phyloP scores from a whole-genome alignment of 257 asterid species.

The Solanum phureja region DNA sequence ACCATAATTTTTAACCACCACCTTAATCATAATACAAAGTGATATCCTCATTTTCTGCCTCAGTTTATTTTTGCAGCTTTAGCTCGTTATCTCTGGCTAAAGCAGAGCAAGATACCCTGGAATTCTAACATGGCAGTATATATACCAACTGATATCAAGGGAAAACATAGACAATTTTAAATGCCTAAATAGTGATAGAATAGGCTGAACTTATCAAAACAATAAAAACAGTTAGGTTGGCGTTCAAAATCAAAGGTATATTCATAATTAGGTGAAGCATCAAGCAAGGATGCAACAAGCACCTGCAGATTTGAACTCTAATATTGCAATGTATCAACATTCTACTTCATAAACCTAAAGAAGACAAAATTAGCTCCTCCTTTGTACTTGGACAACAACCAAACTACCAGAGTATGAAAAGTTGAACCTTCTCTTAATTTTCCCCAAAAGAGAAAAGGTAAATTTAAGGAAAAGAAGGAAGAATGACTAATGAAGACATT shows the following conservation, averaged over 20 bases:
- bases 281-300: neutral
- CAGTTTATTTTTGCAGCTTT: neutral
- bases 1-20: neutral
- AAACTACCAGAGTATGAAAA: neutral
- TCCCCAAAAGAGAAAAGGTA: neutral
- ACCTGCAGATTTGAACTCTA: neutral
- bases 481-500: neutral
- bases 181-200: neutral
- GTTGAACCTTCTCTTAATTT: neutral
- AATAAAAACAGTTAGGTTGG: neutral
- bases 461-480: neutral
- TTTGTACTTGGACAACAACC: neutral
- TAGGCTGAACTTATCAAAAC: neutral
- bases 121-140: neutral
- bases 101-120: neutral
- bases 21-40: neutral
- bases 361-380: neutral
- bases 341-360: neutral
- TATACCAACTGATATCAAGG: neutral
- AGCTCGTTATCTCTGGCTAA: neutral
- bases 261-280: neutral
- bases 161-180: neutral
- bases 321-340: neutral
- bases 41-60: neutral
- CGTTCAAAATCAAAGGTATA: neutral